Percentiles rank a stretch among this genome's conserved stretches.
Evolutionary conservation across 2,329 filamentous ascomycete species (phyloP).

Genomic region (Talaromyces sp.): DNA sequence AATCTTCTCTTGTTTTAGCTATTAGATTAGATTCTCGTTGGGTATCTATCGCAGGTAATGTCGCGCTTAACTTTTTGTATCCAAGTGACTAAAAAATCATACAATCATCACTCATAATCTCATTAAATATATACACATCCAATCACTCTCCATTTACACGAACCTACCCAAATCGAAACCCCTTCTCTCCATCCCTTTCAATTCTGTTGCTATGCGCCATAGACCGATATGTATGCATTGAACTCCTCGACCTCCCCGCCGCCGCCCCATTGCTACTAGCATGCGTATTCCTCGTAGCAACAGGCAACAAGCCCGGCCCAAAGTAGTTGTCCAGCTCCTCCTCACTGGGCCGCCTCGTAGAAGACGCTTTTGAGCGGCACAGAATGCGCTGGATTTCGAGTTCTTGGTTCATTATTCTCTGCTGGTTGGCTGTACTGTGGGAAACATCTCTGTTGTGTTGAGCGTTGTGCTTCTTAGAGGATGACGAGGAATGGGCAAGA

Average conservation of each 20-base stretch:
- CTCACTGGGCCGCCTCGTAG: not conserved
- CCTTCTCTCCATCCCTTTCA: not conserved
- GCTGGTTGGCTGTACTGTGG: not conserved
- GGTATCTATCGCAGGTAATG: too few relatives aligned
- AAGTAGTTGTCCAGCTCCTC: constrained; percentile 14
- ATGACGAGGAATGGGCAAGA: not conserved
- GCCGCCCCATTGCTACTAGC: not conserved
- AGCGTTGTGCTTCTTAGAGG: not conserved
- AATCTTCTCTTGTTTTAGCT: too few relatives aligned
- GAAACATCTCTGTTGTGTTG: not conserved
- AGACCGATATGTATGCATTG: constrained; percentile 12
- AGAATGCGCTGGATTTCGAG: constrained; percentile 15
- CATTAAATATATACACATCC: constrained; percentile 1
- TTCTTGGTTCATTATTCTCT: constrained; percentile 8
- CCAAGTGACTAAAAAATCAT: not conserved
- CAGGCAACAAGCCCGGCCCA: constrained; percentile 12
- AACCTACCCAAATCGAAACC: not conserved
- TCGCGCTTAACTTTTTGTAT: too few relatives aligned
- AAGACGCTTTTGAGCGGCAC: constrained; percentile 1
- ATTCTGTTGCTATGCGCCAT: not conserved
- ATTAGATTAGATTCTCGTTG: too few relatives aligned
- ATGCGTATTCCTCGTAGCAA: constrained; percentile 8
- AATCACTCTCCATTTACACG: too few relatives aligned
- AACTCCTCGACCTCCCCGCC: not conserved
- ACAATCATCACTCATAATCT: constrained; percentile 2